Evolutionary conservation across 2,329 filamentous ascomycete species (phyloP).

Genomic region (Pseudogymnoascus sp.): DNA sequence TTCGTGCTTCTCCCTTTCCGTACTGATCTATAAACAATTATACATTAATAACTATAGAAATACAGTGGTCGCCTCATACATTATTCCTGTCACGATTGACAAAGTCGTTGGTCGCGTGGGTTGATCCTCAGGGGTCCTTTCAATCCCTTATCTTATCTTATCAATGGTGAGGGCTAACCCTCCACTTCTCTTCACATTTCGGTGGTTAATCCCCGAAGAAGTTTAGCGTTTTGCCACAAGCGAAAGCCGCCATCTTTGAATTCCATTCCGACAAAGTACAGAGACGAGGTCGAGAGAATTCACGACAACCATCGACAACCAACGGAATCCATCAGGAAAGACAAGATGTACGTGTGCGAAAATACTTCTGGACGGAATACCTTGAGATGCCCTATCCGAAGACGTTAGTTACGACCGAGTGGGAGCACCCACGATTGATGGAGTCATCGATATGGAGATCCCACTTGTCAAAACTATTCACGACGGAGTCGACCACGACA

Average conservation of each 20-base stretch:
- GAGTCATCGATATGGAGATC: constrained; percentile 6
- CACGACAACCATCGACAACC: constrained; percentile 11
- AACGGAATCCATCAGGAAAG: constrained; percentile 9
- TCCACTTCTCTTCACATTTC: constrained; percentile 1
- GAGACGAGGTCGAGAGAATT: constrained; percentile 9
- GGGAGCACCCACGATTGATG: constrained; percentile 7
- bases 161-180: constrained; percentile 2
- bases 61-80: neutral
- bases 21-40: neutral
- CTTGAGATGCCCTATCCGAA: neutral
- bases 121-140: neutral
- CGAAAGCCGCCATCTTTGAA: constrained; percentile 8
- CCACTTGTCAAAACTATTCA: constrained; percentile 4
- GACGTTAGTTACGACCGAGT: neutral
- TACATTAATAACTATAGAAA: neutral
- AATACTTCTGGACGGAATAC: constrained; percentile 2
- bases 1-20: neutral
- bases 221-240: neutral
- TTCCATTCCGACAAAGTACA: constrained; percentile 7
- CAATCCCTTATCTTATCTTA: constrained; percentile 6
- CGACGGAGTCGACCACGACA: neutral
- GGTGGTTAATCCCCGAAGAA: constrained; percentile 1
- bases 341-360: constrained; percentile 11
- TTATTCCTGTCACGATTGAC: neutral
- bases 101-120: neutral